phyloP scores from a whole-genome alignment of 2,329 filamentous ascomycete species.

The Zymoseptoria brevis region DNA sequence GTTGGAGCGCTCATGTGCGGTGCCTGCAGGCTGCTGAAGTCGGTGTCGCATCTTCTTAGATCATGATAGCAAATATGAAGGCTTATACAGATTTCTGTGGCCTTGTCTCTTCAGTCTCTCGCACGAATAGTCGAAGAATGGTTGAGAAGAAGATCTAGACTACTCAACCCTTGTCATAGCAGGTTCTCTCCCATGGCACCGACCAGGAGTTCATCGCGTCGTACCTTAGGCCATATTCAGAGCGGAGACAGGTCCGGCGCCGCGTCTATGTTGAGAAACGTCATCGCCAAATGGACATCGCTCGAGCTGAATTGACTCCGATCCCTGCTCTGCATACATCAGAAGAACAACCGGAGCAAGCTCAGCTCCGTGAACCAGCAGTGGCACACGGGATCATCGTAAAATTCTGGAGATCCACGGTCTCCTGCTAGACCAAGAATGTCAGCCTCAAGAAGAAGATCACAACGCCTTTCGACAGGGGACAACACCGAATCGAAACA shows the following conservation, averaged over 20 bases:
- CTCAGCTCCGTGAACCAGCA: not conserved
- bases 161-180: not conserved
- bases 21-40: not conserved
- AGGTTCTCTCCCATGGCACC: not conserved
- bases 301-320: not conserved
- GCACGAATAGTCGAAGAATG: not conserved
- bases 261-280: not conserved
- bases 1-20: not conserved
- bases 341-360: not conserved
- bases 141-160: no score
- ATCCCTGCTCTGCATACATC: not conserved
- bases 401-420: not conserved
- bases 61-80: not conserved
- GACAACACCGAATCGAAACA: conserved; percentile 9
- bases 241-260: not conserved
- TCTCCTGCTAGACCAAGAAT: not conserved
- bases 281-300: not conserved
- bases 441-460: conserved; percentile 15
- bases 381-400: not conserved
- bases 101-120: not conserved
- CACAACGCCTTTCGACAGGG: conserved; percentile 17
- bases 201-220: not conserved
- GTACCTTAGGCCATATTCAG: not conserved
- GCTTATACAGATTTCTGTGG: not conserved
- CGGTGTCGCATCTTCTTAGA: not conserved